These are phyloP conservation scores for Fonsecaea pedrosoi DNA, from an alignment of 2,329 filamentous ascomycete species.

Conservation along the genomic window DNA sequence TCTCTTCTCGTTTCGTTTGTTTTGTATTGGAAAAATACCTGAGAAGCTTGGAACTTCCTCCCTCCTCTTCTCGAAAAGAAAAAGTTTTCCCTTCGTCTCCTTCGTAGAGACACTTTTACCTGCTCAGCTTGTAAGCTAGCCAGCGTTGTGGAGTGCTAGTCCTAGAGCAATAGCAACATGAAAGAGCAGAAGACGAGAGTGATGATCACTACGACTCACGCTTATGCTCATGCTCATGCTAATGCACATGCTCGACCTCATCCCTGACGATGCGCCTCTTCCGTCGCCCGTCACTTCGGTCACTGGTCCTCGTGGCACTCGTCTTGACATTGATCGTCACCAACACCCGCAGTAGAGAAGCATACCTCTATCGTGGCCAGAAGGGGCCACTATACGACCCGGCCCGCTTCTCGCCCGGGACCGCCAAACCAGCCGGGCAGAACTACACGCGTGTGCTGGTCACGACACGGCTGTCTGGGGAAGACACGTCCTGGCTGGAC, in stretches of 20 bases:
- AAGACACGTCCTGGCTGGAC: constrained; percentile 55
- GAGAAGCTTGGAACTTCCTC: neutral
- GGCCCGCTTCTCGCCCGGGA: constrained; percentile 46
- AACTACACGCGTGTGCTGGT: constrained; percentile 63
- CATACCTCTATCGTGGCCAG: constrained; percentile 26
- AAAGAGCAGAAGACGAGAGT: neutral
- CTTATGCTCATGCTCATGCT: too few relatives aligned
- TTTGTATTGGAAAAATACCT: neutral
- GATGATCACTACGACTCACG: neutral
- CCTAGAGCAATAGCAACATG: neutral
- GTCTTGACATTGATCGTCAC: constrained; percentile 21
- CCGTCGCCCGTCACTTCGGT: constrained; percentile 13
- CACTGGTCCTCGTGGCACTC: constrained; percentile 19
- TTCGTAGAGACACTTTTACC: too few relatives aligned
- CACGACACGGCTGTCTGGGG: constrained; percentile 45
- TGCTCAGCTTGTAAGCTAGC: too few relatives aligned
- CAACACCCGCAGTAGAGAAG: neutral
- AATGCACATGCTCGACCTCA: neutral
- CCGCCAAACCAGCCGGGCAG: constrained; percentile 54
- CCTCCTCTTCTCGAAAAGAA: too few relatives aligned
- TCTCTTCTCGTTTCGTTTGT: neutral
- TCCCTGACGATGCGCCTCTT: constrained; percentile 22
- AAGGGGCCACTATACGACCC: constrained; percentile 34
- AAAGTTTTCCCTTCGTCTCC: too few relatives aligned
- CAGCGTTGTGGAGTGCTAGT: too few relatives aligned